Evolutionary conservation across 164 flowering plant species (phyloP).

Genomic region (Nelumbo lutea): DNA sequence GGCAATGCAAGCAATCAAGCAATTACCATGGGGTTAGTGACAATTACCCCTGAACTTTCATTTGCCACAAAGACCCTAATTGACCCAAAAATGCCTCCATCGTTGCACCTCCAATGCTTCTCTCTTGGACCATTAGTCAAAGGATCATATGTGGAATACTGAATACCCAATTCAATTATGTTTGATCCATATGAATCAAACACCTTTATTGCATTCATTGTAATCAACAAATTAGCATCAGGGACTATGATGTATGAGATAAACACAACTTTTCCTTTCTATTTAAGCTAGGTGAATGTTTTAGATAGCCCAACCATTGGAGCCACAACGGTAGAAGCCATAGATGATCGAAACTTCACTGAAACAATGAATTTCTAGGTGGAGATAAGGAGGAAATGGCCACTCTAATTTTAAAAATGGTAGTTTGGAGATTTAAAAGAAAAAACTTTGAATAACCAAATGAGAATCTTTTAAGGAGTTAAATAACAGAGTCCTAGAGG

Average conservation of each 20-base stretch:
- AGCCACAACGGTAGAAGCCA: constrained; percentile 43
- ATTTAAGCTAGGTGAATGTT: constrained; percentile 54
- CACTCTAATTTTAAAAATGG: not conserved
- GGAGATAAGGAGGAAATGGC: not conserved
- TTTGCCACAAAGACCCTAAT: no score
- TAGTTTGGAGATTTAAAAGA: no score
- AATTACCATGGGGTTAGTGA: no score
- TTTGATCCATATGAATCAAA: constrained; percentile 81
- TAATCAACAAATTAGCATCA: constrained; percentile 86
- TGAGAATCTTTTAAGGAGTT: no score
- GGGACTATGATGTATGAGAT: constrained; percentile 90
- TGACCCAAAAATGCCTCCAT: no score
- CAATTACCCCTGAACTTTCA: no score
- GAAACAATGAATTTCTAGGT: constrained; percentile 9
- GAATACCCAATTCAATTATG: constrained; percentile 85
- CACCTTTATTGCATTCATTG: constrained; percentile 79
- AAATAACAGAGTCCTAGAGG: no score
- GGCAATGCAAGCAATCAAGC: no score
- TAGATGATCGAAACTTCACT: constrained; percentile 21
- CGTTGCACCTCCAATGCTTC: no score
- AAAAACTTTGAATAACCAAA: no score
- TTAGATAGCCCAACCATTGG: constrained; percentile 54
- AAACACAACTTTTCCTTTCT: constrained; percentile 78
- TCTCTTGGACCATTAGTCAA: constrained; percentile 79
- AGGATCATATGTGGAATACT: constrained; percentile 70